These are phyloP conservation scores for Penicillium nucicola DNA, from an alignment of 495 filamentous ascomycete genomes.

Conservation along the genomic window DNA sequence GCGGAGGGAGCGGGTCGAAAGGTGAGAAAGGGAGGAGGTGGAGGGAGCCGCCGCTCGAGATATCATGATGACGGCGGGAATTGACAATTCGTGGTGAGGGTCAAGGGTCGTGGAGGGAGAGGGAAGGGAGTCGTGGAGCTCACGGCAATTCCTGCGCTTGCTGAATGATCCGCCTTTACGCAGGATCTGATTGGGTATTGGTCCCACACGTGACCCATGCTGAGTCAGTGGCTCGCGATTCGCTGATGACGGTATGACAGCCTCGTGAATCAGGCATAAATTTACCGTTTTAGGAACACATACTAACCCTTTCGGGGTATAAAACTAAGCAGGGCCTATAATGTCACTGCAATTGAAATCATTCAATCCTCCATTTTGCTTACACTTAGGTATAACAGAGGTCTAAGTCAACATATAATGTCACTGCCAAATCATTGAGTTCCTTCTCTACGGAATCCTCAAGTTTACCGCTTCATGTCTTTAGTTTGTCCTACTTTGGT, in stretches of 20 bases:
- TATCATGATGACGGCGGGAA: slow-evolving; percentile 45
- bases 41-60: slow-evolving; percentile 50
- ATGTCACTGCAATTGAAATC: too few relatives aligned
- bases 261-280: too few relatives aligned
- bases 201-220: slow-evolving; percentile 25
- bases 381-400: too few relatives aligned
- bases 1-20: slow-evolving; percentile 56
- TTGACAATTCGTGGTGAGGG: slow-evolving; percentile 25
- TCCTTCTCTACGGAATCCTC: slow-evolving; percentile 5
- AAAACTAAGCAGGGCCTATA: too few relatives aligned
- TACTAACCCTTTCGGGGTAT: too few relatives aligned
- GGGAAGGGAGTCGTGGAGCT: slow-evolving; percentile 30
- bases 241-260: slow-evolving; percentile 5
- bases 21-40: slow-evolving; percentile 46
- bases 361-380: too few relatives aligned
- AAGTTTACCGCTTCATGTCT: neutral
- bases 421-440: too few relatives aligned
- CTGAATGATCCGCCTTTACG: slow-evolving; percentile 48
- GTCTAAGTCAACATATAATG: too few relatives aligned
- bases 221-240: slow-evolving; percentile 19
- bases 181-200: slow-evolving; percentile 32
- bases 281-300: too few relatives aligned
- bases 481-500: too few relatives aligned
- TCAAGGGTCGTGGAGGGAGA: slow-evolving; percentile 27
- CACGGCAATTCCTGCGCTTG: slow-evolving; percentile 45